phyloP scores from a whole-genome alignment of 1,139 yeast species.

The Suhomyces atakaporum region DNA sequence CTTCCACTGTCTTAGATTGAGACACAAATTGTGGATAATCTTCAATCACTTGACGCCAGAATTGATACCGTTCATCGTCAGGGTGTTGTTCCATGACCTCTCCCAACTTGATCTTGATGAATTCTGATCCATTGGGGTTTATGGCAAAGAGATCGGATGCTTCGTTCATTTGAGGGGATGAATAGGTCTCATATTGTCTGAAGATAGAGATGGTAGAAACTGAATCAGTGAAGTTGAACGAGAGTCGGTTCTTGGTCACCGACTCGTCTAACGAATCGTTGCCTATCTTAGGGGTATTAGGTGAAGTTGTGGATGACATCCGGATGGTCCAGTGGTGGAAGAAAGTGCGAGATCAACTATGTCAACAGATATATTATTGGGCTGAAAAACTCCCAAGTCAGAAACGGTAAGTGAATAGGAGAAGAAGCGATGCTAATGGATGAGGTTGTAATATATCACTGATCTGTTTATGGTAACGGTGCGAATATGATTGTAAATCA shows the following conservation, averaged over 20 bases:
- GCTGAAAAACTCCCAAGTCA: no score
- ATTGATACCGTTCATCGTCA: slow-evolving; percentile 17
- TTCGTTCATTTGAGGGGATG: slow-evolving; percentile 39
- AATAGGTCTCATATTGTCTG: slow-evolving; percentile 37
- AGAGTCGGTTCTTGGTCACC: slow-evolving; percentile 12
- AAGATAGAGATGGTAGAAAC: slow-evolving; percentile 32
- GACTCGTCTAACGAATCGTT: slow-evolving; percentile 5
- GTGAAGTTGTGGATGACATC: slow-evolving; percentile 6
- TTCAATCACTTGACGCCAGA: slow-evolving; percentile 28
- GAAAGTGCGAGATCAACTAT: not conserved
- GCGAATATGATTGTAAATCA: no score
- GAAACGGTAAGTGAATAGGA: no score
- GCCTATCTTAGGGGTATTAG: slow-evolving; percentile 6
- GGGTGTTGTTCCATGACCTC: slow-evolving; percentile 6
- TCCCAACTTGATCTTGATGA: slow-evolving; percentile 6
- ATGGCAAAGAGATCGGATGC: slow-evolving; percentile 30
- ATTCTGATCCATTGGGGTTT: slow-evolving; percentile 9
- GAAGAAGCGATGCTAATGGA: no score
- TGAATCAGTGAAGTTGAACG: slow-evolving; percentile 23
- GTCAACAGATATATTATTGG: no score
- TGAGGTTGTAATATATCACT: no score
- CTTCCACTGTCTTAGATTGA: slow-evolving; percentile 20
- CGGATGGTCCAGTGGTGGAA: slow-evolving; percentile 1
- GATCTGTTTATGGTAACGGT: no score
- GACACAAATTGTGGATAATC: slow-evolving; percentile 25